A percentile compares a stretch with the other conserved stretches of the same genome.
These are phyloP conservation scores for Plasmodium gaboni DNA, from an alignment of 169 alveolate genomes.

Conservation along the genomic window DNA sequence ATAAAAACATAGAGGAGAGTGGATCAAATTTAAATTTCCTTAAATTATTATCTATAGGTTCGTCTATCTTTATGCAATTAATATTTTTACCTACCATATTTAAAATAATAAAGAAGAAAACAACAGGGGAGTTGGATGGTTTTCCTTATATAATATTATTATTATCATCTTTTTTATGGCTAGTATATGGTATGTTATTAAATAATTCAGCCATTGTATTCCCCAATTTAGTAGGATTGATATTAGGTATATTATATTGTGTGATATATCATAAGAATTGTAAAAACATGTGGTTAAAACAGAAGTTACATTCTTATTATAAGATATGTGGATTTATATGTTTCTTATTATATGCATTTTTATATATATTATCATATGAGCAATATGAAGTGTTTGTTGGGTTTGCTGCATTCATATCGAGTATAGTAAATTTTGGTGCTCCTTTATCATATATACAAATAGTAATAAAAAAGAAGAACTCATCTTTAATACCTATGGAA, in stretches of 20 bases:
- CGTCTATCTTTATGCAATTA: conserved; percentile 81
- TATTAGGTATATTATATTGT: conserved; percentile 62
- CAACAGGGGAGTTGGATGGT: conserved; percentile 81
- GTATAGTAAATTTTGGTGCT: conserved; percentile 71
- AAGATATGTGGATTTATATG: conserved; percentile 53
- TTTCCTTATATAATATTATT: conserved; percentile 79
- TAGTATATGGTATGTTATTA: conserved; percentile 80
- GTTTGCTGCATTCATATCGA: conserved; percentile 38
- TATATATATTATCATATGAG: conserved; percentile 45
- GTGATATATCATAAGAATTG: conserved; percentile 38
- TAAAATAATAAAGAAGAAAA: conserved; percentile 78
- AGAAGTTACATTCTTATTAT: conserved; percentile 35
- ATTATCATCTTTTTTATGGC: conserved; percentile 81
- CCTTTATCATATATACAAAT: conserved; percentile 81
- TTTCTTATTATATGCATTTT: conserved; percentile 22
- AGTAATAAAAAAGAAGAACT: conserved; percentile 78
- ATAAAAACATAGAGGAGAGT: conserved; percentile 4
- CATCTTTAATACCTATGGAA: conserved; percentile 85
- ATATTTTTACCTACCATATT: conserved; percentile 78
- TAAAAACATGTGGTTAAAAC: conserved; percentile 48
- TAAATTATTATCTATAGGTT: conserved; percentile 76
- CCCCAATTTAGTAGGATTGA: conserved; percentile 79
- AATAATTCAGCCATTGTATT: conserved; percentile 77
- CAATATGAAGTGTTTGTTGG: conserved; percentile 57
- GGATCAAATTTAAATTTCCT: conserved; percentile 48